Conservation (phyloP, 2,329 filamentous ascomycete genomes). For the Tolypocladium tundrense region DNA sequence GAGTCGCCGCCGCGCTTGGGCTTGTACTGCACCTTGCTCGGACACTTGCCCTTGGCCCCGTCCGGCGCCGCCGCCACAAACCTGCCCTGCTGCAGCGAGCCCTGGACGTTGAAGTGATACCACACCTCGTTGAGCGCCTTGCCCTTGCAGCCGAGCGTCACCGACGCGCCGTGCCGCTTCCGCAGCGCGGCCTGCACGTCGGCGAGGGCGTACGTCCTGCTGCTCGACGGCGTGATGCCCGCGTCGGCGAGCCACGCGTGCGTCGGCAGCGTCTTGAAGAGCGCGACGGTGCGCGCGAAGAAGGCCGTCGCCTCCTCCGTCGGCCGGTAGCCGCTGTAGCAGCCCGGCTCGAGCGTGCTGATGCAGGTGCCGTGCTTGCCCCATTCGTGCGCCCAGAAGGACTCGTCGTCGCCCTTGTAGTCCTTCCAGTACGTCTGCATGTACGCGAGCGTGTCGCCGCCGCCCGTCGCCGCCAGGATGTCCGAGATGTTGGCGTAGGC, state of each 20-base stretch:
- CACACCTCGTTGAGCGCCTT: slow-evolving; percentile 42
- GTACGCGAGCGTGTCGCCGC: slow-evolving; percentile 47
- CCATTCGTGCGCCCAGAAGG: slow-evolving; percentile 68
- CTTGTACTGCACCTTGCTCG: slow-evolving; percentile 54
- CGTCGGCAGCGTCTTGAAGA: slow-evolving; percentile 60
- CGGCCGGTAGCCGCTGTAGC: slow-evolving; percentile 50
- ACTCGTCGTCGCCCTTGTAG: slow-evolving; percentile 50
- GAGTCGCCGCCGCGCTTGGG: slow-evolving; percentile 3
- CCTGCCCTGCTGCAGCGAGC: slow-evolving; percentile 46
- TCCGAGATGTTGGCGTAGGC: slow-evolving; percentile 55
- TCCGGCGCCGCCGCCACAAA: slow-evolving; percentile 47
- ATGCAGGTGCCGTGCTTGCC: slow-evolving; percentile 64
- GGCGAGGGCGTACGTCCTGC: slow-evolving; percentile 46
- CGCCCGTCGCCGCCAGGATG: slow-evolving; percentile 44
- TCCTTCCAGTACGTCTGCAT: slow-evolving; percentile 68
- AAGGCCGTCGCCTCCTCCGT: slow-evolving; percentile 59
- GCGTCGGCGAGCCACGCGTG: slow-evolving; percentile 51
- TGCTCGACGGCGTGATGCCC: slow-evolving; percentile 43
- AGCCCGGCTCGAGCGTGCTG: slow-evolving; percentile 54
- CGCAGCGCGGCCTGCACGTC: slow-evolving; percentile 49
- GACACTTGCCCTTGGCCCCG: slow-evolving; percentile 51
- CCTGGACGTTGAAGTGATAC: slow-evolving; percentile 53
- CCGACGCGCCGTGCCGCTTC: slow-evolving; percentile 39
- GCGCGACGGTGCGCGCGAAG: slow-evolving; percentile 52
- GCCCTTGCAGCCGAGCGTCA: slow-evolving; percentile 46